Base-by-base conservation (phyloP, 2,329 filamentous ascomycete species). In the Neofusicoccum sp. region DNA sequence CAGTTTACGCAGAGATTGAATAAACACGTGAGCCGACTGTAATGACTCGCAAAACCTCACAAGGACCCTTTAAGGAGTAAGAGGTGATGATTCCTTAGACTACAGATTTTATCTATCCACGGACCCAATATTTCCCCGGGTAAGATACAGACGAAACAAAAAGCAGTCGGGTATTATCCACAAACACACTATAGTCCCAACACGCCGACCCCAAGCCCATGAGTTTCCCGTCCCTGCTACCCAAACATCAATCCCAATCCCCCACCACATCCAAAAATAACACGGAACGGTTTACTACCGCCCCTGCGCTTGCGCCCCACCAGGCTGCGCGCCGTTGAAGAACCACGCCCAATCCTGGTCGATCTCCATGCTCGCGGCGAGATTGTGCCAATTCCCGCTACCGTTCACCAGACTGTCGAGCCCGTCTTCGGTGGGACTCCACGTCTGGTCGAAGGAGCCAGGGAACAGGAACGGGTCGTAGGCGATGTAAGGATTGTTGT, bases 341-440 rank as follows among this genome's bases (percentile, higher is more conserved):
- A 77, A 77, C 74, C 75, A 78, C 39, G 70, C 73, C 76, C 76
- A 78, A 60, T 78, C 76, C 69, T 77, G 76, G 45, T 70, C 68
- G 28, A 69, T 59, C 52, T 77, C 75, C 50, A 77, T 76, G 29
- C 36, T 49, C 6, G 44, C 5, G 29, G 73, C 73, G 70, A 76
- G 73, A 41, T 75, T 76, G 65, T 77, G 74, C 76, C 75, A 77
- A 2, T 63, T 67, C 64, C 69, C 69, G 74, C 34, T 16, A 28
- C 74, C 73, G 56, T 71, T 72, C 63, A 75, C 66, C 39, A 73
- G 67, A 1, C 67, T 64, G 41, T 63, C 67, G 22, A 68, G 61
- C 2, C 50, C 56, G 6, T 34, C 50, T 28, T 49, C 54, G 11
- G 36, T 44, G 3, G 50, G 52, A 12, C 29, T 50, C 41, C 52